Percentiles rank a stretch among this genome's conserved stretches.
phyloP scores from a whole-genome alignment of 257 asterid species.

The Fraxinus quadrangulata region DNA sequence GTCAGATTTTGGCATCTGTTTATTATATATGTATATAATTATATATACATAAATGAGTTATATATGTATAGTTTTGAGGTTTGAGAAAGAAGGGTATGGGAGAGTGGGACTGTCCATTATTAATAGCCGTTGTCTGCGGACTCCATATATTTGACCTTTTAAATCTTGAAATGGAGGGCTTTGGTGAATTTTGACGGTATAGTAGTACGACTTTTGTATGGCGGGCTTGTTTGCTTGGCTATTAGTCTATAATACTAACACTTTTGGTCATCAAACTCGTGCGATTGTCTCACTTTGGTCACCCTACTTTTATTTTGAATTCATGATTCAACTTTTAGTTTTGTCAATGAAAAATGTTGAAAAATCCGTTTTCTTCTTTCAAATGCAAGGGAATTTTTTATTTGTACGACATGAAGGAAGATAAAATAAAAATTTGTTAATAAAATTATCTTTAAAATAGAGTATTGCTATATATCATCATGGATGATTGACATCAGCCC shows the following conservation, averaged over 20 bases:
- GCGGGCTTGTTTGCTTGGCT: not conserved
- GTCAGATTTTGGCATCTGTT: slow-evolving; percentile 13
- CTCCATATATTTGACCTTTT: slow-evolving; percentile 9
- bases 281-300: not conserved
- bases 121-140: slow-evolving; percentile 86
- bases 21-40: slow-evolving; percentile 5
- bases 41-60: not conserved
- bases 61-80: slow-evolving; percentile 26
- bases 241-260: not conserved
- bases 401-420: too few relatives aligned
- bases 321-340: not conserved
- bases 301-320: not conserved
- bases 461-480: too few relatives aligned
- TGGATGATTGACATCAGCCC: too few relatives aligned
- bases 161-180: slow-evolving; percentile 29
- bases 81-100: slow-evolving; percentile 37
- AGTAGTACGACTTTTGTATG: not conserved
- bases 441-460: too few relatives aligned
- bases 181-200: slow-evolving; percentile 27
- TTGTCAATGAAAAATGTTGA: too few relatives aligned
- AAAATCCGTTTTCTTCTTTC: too few relatives aligned
- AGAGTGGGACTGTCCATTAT: slow-evolving; percentile 62
- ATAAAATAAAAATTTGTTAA: too few relatives aligned
- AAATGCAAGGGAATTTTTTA: too few relatives aligned
- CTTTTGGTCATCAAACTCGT: not conserved